Conservation (phyloP, 495 filamentous ascomycete genomes). For the Penicillium malachiteum region DNA sequence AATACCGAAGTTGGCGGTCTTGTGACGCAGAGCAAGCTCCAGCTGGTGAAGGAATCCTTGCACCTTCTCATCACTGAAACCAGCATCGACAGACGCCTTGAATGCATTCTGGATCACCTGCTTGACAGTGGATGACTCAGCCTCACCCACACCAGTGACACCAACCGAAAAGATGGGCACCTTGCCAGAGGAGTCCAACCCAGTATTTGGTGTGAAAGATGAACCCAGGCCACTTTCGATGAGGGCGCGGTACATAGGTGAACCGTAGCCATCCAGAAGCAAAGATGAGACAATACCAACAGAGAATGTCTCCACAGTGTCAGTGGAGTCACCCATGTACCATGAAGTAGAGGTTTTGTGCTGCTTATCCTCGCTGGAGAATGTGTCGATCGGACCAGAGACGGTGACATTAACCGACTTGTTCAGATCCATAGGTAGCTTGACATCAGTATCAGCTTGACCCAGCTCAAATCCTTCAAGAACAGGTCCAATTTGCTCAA, state of each 20-base stretch:
- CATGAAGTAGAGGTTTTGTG: constrained; percentile 92
- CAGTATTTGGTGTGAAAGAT: constrained; percentile 92
- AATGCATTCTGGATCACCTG: constrained; percentile 68
- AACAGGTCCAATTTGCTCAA: constrained; percentile 70
- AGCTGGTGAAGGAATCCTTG: constrained; percentile 92
- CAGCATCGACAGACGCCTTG: constrained; percentile 60
- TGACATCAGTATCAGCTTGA: constrained; percentile 67
- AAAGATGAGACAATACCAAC: constrained; percentile 76
- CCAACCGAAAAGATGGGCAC: constrained; percentile 86
- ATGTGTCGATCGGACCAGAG: constrained; percentile 81
- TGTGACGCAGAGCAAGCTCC: constrained; percentile 87
- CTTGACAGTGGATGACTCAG: constrained; percentile 74
- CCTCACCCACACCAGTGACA: constrained; percentile 77
- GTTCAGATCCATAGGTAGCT: constrained; percentile 69
- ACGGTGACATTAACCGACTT: constrained; percentile 65
- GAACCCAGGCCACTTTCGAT: constrained; percentile 89
- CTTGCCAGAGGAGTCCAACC: constrained; percentile 75
- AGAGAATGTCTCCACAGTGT: constrained; percentile 85
- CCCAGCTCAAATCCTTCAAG: constrained; percentile 70
- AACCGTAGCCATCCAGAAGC: constrained; percentile 90
- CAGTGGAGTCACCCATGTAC: constrained; percentile 77
- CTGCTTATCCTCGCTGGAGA: constrained; percentile 81
- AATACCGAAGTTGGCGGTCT: constrained; percentile 92
- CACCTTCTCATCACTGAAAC: constrained; percentile 86
- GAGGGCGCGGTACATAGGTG: constrained; percentile 85